Evolutionary conservation across 768 basidiomycete species (phyloP), one percentile per base, ranked within the genome.

Genomic region (Lactifluus hygrophoroides): DNA sequence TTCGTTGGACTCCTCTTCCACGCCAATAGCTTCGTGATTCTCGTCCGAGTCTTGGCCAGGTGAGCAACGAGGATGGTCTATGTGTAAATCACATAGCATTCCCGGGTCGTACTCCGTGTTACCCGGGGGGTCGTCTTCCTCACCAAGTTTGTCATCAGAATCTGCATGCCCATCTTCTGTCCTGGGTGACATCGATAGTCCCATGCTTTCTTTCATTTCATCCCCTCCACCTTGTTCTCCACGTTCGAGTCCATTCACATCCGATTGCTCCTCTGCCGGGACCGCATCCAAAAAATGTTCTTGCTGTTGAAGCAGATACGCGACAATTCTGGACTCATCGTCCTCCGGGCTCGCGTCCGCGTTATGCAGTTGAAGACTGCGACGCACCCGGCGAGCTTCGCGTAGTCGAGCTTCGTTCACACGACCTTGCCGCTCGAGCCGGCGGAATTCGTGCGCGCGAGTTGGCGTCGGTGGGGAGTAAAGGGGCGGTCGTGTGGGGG

Each of bases 401-500:
- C 52, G 46, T 27, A 49, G 23, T 43, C 56, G 25, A 37, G 51
- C 51, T 57, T 66, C 57, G 58, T 61, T 28, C 32, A 57, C 51
- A n/a, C 62, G 23, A 35, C 57, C 57, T 54, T 52, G 28, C 35
- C 34, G 51, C 40, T 46, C 37, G 40, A 66, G 57, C 27, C 57
- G 48, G 6, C 21, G 34, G 45, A 50, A 62, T 57, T 55, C 56
- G n/a, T 53, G 56, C 19, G 68, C 68, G 3, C 67, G 62, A 47
- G 68, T 66, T 21, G 50, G 63, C 54, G 62, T 63, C 27, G 65
- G 64, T 13, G 68, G 68, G 10, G 66, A 66, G 58, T 67, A 67
- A 13, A 46, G 45, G 27, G 46, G 23, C n/a, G 45, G 53, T 21
- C 45, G 34, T 25, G 16, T 5, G 3, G 30, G 46, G 44, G 50